Percentiles rank a stretch among this genome's conserved stretches.
Evolutionary conservation across 2,329 filamentous ascomycete genomes (phyloP).

Genomic region (Colletotrichum horii): DNA sequence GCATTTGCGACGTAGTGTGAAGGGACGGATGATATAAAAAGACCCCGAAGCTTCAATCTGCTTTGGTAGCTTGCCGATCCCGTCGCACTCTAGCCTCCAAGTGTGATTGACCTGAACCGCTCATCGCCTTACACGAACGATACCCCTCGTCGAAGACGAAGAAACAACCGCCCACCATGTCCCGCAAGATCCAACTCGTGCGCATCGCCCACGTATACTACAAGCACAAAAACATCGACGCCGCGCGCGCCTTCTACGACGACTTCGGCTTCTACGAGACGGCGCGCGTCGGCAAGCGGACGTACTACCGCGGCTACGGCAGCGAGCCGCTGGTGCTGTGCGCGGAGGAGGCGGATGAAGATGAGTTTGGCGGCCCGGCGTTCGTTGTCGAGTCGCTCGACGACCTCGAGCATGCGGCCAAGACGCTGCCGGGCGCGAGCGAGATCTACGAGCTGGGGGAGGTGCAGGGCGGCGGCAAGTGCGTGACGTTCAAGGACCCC

Average conservation of each 20-base stretch:
- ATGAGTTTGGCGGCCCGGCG: constrained; percentile 61
- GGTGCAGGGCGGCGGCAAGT: constrained; percentile 58
- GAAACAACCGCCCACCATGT: constrained; percentile 1
- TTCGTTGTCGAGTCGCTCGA: constrained; percentile 62
- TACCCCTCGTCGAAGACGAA: background rate
- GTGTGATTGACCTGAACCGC: too few species aligned
- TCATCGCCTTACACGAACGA: background rate
- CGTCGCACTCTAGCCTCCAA: too few species aligned
- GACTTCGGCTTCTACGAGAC: constrained; percentile 54
- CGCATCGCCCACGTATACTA: constrained; percentile 53
- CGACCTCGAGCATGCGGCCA: constrained; percentile 57
- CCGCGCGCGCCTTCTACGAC: constrained; percentile 45
- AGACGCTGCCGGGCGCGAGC: constrained; percentile 51
- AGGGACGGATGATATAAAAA: background rate
- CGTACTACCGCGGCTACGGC: constrained; percentile 68
- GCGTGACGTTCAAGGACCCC: constrained; percentile 57
- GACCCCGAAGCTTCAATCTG: background rate
- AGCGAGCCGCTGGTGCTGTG: constrained; percentile 65
- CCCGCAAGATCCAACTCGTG: constrained; percentile 36
- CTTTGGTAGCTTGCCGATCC: too few species aligned
- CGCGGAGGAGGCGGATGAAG: constrained; percentile 49
- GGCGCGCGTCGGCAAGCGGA: constrained; percentile 43
- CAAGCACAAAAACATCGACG: constrained; percentile 48
- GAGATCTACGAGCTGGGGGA: constrained; percentile 52
- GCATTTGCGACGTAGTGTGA: background rate